Evolutionary conservation across 306 rosid species (phyloP).

Genomic region (Dryas alaskensis): DNA sequence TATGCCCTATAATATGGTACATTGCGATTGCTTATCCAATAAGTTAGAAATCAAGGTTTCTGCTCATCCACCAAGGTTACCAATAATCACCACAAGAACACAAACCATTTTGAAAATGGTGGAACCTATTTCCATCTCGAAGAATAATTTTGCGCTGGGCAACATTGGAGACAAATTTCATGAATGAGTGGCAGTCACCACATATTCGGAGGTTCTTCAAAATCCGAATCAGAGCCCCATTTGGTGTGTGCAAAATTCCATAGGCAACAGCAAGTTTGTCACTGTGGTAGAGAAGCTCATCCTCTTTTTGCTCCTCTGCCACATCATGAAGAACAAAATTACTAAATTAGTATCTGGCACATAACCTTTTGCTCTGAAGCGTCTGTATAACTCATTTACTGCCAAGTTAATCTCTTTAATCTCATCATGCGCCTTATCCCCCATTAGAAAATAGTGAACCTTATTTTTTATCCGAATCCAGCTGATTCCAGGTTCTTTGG

Average conservation of each 20-base stretch:
- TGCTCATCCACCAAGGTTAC: background rate
- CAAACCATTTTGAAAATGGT: slow-evolving; percentile 32
- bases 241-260: slow-evolving; percentile 23
- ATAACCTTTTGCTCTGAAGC: slow-evolving; percentile 15
- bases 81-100: slow-evolving; percentile 31
- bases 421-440: slow-evolving; percentile 21
- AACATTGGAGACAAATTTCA: slow-evolving; percentile 29
- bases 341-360: slow-evolving; percentile 19
- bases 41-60: background rate
- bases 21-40: background rate
- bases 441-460: slow-evolving; percentile 26
- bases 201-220: slow-evolving; percentile 30
- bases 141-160: slow-evolving; percentile 18
- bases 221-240: slow-evolving; percentile 25
- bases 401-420: slow-evolving; percentile 19
- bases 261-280: slow-evolving; percentile 32
- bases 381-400: slow-evolving; percentile 19
- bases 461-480: slow-evolving; percentile 33
- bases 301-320: slow-evolving; percentile 29
- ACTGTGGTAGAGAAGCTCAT: slow-evolving; percentile 28
- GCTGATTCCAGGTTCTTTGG: slow-evolving; percentile 34
- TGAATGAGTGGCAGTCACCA: slow-evolving; percentile 30
- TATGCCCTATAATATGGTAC: background rate
- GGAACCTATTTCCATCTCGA: slow-evolving; percentile 34
- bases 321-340: slow-evolving; percentile 22